These are phyloP conservation scores for Paraglomus occultum DNA, from an alignment of 192 early-diverging fungal species.

Conservation along the genomic window DNA sequence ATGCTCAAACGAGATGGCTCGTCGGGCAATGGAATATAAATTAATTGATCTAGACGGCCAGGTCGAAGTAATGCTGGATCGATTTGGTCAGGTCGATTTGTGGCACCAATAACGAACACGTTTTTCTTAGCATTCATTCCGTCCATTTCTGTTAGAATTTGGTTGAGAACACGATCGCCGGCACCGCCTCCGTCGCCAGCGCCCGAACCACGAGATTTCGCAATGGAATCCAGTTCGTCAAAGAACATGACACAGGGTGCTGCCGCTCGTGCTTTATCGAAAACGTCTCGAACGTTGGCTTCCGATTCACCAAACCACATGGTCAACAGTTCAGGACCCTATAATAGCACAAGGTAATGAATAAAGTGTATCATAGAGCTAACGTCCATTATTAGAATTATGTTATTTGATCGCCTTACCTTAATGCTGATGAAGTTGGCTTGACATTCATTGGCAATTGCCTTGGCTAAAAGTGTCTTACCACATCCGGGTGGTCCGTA, in stretches of 20 bases:
- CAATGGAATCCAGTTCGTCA: slow-evolving; percentile 98
- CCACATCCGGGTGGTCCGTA: slow-evolving; percentile 99
- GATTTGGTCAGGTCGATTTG: slow-evolving; percentile 98
- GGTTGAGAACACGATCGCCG: slow-evolving; percentile 97
- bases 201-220: slow-evolving; percentile 85
- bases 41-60: slow-evolving; percentile 97
- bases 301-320: slow-evolving; percentile 99
- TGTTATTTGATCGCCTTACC: slow-evolving; percentile 36
- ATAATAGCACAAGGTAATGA: background rate
- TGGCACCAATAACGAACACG: slow-evolving; percentile 99
- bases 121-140: slow-evolving; percentile 99
- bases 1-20: slow-evolving; percentile 82
- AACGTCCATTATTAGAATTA: background rate
- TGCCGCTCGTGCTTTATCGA: slow-evolving; percentile 97
- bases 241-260: slow-evolving; percentile 99
- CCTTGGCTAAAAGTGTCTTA: slow-evolving; percentile 98
- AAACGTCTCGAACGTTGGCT: slow-evolving; percentile 98
- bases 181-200: slow-evolving; percentile 77
- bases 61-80: slow-evolving; percentile 96
- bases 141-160: slow-evolving; percentile 99
- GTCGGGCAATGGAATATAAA: slow-evolving; percentile 96
- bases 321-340: slow-evolving; percentile 96
- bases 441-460: slow-evolving; percentile 99
- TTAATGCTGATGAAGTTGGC: slow-evolving; percentile 99
- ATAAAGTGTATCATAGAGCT: background rate